phyloP scores from a whole-genome alignment of 495 filamentous ascomycete genomes.

The Neurospora sp. region DNA sequence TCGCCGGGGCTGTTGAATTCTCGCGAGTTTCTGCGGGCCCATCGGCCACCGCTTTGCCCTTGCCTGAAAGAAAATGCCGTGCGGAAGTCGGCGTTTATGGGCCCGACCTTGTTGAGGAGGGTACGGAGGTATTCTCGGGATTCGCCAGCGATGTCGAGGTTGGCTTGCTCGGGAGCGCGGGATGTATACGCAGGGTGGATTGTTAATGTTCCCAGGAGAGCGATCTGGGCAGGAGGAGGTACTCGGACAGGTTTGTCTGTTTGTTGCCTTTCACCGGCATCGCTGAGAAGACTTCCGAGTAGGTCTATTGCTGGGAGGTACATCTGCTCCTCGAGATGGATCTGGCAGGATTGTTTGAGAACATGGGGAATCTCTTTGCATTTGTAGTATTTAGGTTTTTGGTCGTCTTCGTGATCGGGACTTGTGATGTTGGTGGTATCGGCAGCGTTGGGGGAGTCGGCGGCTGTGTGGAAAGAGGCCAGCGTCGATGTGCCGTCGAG shows the following conservation, averaged over 20 bases:
- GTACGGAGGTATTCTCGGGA: slow-evolving; percentile 31
- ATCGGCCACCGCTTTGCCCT: slow-evolving; percentile 19
- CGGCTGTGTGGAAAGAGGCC: slow-evolving; percentile 13
- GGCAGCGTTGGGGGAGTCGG: slow-evolving; percentile 6
- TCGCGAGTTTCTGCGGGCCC: slow-evolving; percentile 2
- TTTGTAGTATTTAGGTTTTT: slow-evolving; percentile 35
- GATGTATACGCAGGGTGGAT: slow-evolving; percentile 62
- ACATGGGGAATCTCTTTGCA: slow-evolving; percentile 48
- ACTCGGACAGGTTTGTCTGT: slow-evolving; percentile 29
- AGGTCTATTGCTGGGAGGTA: slow-evolving; percentile 60
- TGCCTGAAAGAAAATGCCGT: slow-evolving; percentile 25
- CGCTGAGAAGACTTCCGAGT: slow-evolving; percentile 52
- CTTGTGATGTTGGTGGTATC: slow-evolving; percentile 13
- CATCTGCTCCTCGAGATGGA: slow-evolving; percentile 68
- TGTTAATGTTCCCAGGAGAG: slow-evolving; percentile 55
- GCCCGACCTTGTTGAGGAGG: slow-evolving; percentile 29
- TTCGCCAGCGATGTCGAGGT: slow-evolving; percentile 26
- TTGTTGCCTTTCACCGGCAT: slow-evolving; percentile 25
- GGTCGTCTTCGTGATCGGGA: slow-evolving; percentile 11
- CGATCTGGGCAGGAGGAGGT: slow-evolving; percentile 49
- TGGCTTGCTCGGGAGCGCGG: slow-evolving; percentile 22
- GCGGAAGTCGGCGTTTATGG: slow-evolving; percentile 32
- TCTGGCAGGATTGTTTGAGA: slow-evolving; percentile 52
- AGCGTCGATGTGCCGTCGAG: slow-evolving; percentile 12
- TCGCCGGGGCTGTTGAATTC: slow-evolving; percentile 8